Evolutionary conservation across 1,284 basidiomycete species (phyloP).

Genomic region (Irpex lacteus): DNA sequence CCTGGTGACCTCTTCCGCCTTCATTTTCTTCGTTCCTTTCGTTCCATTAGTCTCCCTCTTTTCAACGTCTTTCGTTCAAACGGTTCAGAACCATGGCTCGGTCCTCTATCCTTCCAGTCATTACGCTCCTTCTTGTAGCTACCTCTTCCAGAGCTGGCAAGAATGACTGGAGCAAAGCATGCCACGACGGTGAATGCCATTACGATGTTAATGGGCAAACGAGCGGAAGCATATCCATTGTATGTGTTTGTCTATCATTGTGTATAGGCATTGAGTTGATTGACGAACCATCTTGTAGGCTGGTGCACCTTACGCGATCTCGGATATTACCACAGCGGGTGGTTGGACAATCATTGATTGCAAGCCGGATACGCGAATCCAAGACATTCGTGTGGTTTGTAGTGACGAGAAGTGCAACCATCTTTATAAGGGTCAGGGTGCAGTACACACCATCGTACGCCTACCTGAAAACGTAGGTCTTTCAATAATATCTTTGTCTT

Average conservation of each 20-base stretch:
- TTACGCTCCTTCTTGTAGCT: neutral
- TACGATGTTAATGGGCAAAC: neutral
- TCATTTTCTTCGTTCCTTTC: neutral
- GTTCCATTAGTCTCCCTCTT: neutral
- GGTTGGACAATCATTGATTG: conserved; percentile 53
- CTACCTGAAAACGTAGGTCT: conserved; percentile 44
- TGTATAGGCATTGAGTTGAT: neutral
- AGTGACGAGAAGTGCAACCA: conserved; percentile 39
- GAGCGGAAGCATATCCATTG: neutral
- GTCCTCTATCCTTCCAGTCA: neutral
- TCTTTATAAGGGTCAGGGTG: conserved; percentile 39
- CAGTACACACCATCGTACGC: conserved; percentile 49
- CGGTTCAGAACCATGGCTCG: neutral
- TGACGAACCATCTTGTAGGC: conserved; percentile 2
- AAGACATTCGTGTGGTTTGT: conserved; percentile 50
- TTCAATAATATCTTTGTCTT: neutral
- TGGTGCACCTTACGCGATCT: conserved; percentile 40
- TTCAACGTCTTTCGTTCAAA: neutral
- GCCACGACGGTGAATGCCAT: neutral
- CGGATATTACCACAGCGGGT: conserved; percentile 50
- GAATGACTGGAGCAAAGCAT: neutral
- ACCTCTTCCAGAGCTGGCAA: neutral
- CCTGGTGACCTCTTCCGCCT: neutral
- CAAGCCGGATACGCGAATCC: conserved; percentile 33
- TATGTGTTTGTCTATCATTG: neutral